A percentile compares a stretch with the other conserved stretches of the same genome.
These are phyloP conservation scores for Volvox africanus DNA, from an alignment of 139 green algal genomes.

Conservation along the genomic window DNA sequence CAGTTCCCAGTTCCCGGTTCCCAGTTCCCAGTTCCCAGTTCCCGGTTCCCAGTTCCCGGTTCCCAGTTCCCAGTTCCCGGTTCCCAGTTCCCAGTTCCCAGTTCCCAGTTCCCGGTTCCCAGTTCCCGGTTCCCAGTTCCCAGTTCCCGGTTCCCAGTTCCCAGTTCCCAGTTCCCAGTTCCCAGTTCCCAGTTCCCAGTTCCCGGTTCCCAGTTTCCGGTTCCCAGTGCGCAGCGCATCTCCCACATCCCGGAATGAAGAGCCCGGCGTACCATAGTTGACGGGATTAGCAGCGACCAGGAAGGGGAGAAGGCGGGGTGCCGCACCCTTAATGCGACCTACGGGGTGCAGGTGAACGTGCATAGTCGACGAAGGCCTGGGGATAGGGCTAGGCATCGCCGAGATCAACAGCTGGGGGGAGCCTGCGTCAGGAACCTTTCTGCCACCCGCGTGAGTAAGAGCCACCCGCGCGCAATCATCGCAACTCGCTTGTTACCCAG, in stretches of 20 bases:
- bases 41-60: not conserved
- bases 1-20: no score
- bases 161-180: not conserved
- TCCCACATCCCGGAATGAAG: no score
- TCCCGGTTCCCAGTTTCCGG: not conserved
- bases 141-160: not conserved
- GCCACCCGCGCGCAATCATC: no score
- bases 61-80: no score
- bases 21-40: not conserved
- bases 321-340: conserved; percentile 77
- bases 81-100: not conserved
- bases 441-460: no score
- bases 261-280: conserved; percentile 86
- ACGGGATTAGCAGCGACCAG: conserved; percentile 98
- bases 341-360: not conserved
- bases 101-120: no score
- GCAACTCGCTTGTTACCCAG: not conserved
- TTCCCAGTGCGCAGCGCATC: no score
- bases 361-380: not conserved
- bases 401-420: no score
- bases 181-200: no score
- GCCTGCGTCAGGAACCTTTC: no score
- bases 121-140: not conserved
- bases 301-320: conserved; percentile 93
- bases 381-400: no score